Percentiles rank a stretch among this genome's conserved stretches.
These are phyloP conservation scores for Rhizopus sp. DNA, from an alignment of 371 early-diverging fungal genomes.

Conservation along the genomic window DNA sequence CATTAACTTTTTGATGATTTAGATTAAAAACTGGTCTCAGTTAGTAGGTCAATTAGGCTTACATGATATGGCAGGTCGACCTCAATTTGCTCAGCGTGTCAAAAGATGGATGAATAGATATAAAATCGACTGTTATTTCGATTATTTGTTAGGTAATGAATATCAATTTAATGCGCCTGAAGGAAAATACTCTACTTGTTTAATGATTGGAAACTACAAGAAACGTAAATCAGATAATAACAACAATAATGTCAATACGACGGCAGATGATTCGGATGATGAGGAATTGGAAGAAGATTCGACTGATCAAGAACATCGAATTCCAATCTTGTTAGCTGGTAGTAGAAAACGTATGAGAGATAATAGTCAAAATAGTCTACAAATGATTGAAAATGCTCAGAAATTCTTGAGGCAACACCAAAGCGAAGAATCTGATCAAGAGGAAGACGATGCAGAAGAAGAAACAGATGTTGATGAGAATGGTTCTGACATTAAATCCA, in stretches of 20 bases:
- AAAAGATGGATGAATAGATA: conserved; percentile 56
- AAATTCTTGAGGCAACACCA: conserved; percentile 8
- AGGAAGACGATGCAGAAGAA: conserved; percentile 8
- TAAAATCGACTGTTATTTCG: conserved; percentile 53
- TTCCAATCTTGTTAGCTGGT: conserved; percentile 24
- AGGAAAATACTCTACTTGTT: conserved; percentile 40
- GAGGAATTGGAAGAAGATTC: conserved; percentile 8
- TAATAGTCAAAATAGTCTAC: conserved; percentile 17
- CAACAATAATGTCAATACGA: conserved; percentile 16
- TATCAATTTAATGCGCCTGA: conserved; percentile 37
- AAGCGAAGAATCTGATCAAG: conserved; percentile 10
- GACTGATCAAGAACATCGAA: conserved; percentile 4
- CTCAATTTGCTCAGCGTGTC: conserved; percentile 53
- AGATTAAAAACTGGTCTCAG: conserved; percentile 59
- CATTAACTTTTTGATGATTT: not conserved
- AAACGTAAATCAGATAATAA: conserved; percentile 22
- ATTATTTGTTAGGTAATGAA: conserved; percentile 46
- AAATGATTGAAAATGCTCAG: conserved; percentile 19
- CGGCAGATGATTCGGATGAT: conserved; percentile 13
- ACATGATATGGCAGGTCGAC: conserved; percentile 44
- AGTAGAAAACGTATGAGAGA: conserved; percentile 29
- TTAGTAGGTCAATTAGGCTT: conserved; percentile 49
- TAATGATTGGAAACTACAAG: conserved; percentile 51
- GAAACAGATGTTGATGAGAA: conserved; percentile 7
- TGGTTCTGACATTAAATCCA: not conserved